Evolutionary conservation across 2,329 filamentous ascomycete genomes (phyloP), one percentile per base, ranked within the genome.

Genomic region (Didymella pinodella): DNA sequence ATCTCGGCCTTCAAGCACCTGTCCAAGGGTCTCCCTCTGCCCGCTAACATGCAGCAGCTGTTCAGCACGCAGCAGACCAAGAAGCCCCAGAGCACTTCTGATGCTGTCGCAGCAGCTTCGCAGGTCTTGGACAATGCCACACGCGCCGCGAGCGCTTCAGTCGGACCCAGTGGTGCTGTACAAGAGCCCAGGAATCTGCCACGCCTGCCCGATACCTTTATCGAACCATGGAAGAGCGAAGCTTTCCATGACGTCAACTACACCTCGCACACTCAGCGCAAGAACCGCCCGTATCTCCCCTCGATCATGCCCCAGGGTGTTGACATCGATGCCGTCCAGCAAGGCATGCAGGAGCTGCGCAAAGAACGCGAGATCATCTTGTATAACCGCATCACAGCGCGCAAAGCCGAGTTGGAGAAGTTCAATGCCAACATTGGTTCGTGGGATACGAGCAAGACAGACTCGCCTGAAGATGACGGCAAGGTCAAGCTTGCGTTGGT

Each of bases 1-100:
- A 97, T 98, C 49, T 85, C 90, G 68, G 93, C 94, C 0, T 98
- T 97, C 79, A 96, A 96, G 78, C 85, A 93, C 65, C 83, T 99
- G 4, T 90, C 91, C 5, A 96, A 95, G 77, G 97, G 97, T 67
- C 84, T 90, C 14, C 90, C 93, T 0, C 87, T 98, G 3, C 92
- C 94, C 0, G 78, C 86, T 29, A 85, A 87, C 62, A 85, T 97
- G 64, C 92, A 96, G 74, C 90, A 94, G 71, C 87, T 90, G 48
- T 88, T 98, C 36, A 96, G 93, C 74, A 84, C 89, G 44, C 88
- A 90, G 57, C 87, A 89, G 48, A 85, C 89, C 7, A 88, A 88
- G 66, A 86, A 79, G 49, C 68, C 77, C 2, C 70, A 76, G 49
- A 75, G 64, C 25, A 65, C 75, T 1, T 62, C 74, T 5, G 80